phyloP scores from a whole-genome alignment of 371 early-diverging fungal genomes.

The Actinomortierella wolfii region DNA sequence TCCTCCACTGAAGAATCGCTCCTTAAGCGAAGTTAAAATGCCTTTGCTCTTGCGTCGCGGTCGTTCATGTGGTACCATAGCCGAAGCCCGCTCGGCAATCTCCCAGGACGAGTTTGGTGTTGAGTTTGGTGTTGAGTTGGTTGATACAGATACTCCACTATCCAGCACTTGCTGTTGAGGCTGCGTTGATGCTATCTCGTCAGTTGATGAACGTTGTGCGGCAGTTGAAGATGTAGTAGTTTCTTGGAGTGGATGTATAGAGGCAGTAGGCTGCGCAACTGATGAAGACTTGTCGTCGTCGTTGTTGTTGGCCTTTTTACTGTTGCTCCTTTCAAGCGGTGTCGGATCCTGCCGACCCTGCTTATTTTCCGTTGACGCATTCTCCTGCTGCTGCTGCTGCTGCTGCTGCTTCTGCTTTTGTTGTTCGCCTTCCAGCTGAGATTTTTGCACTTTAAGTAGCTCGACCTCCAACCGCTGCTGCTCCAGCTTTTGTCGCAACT shows the following conservation, averaged over 20 bases:
- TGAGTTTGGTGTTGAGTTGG: slow-evolving; percentile 17
- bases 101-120: slow-evolving; percentile 42
- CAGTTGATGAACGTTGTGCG: too few relatives aligned
- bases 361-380: too few relatives aligned
- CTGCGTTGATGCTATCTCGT: not conserved
- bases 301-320: too few relatives aligned
- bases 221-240: too few relatives aligned
- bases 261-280: too few relatives aligned
- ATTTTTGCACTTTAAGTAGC: slow-evolving; percentile 35
- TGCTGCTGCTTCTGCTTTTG: slow-evolving; percentile 1
- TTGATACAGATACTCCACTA: slow-evolving; percentile 39
- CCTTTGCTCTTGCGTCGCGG: slow-evolving; percentile 45
- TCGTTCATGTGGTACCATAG: slow-evolving; percentile 15
- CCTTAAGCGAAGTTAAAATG: slow-evolving; percentile 36
- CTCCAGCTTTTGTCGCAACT: slow-evolving; percentile 25
- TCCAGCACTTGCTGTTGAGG: slow-evolving; percentile 24
- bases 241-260: too few relatives aligned
- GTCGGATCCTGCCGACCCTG: too few relatives aligned
- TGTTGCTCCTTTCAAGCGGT: too few relatives aligned
- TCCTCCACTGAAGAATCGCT: slow-evolving; percentile 30
- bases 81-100: slow-evolving; percentile 26
- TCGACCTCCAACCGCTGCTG: slow-evolving; percentile 34
- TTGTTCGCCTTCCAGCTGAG: slow-evolving; percentile 21
- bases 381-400: not conserved
- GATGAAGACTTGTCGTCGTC: too few relatives aligned